Conservation (phyloP, 2,329 filamentous ascomycete species). For the Fusarium secorum region DNA sequence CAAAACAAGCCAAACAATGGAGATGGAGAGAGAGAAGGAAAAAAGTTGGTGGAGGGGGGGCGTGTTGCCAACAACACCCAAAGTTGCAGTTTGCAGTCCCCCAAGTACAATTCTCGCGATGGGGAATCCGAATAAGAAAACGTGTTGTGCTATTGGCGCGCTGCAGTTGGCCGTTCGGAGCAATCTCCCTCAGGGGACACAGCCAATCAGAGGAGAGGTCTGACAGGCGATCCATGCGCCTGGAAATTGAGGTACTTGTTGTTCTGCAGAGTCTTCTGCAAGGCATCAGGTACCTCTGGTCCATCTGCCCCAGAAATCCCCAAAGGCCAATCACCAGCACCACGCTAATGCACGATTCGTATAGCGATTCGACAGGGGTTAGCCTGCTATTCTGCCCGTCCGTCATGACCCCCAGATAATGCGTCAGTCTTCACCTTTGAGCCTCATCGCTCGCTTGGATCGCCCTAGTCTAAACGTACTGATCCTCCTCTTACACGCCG, state of each 20-base stretch:
- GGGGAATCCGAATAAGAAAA: slow-evolving; percentile 39
- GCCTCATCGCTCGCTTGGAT: slow-evolving; percentile 32
- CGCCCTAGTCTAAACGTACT: slow-evolving; percentile 3
- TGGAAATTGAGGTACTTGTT: slow-evolving; percentile 22
- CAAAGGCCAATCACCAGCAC: slow-evolving; percentile 1
- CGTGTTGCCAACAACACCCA: slow-evolving; percentile 8
- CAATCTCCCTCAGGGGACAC: slow-evolving; percentile 29
- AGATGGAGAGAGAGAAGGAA: not conserved
- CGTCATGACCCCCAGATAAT: slow-evolving; percentile 18
- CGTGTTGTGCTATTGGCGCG: slow-evolving; percentile 41
- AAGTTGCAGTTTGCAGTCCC: not conserved
- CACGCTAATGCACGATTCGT: slow-evolving; percentile 31
- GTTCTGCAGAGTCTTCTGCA: not conserved
- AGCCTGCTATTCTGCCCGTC: not conserved
- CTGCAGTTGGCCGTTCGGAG: slow-evolving; percentile 1
- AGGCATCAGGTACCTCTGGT: not conserved
- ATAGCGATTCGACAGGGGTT: slow-evolving; percentile 22
- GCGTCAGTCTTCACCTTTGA: slow-evolving; percentile 21
- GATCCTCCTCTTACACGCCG: not conserved
- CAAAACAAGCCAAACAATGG: not conserved
- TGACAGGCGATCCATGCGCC: slow-evolving; percentile 19
- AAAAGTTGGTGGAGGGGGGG: slow-evolving; percentile 10
- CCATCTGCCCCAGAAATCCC: not conserved
- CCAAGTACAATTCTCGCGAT: slow-evolving; percentile 18
- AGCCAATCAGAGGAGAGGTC: slow-evolving; percentile 28